These are phyloP conservation scores for Megacollybia marginata DNA, from an alignment of 768 basidiomycete genomes.

Conservation along the genomic window DNA sequence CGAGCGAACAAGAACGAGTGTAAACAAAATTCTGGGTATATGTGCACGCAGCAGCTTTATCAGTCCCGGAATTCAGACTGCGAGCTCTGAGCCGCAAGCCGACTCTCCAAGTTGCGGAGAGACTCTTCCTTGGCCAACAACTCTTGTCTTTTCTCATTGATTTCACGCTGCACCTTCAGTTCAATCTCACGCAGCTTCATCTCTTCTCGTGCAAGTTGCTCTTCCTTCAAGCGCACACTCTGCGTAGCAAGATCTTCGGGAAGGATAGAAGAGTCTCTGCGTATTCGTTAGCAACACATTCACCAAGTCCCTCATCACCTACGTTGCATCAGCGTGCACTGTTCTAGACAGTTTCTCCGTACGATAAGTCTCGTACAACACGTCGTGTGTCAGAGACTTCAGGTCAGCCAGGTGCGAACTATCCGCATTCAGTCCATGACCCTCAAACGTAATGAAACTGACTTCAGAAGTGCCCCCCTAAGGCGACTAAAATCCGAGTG, in stretches of 20 bases:
- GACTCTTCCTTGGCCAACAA: conserved; percentile 94
- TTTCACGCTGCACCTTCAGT: conserved; percentile 95
- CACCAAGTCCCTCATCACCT: conserved; percentile 15
- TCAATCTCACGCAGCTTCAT: conserved; percentile 99
- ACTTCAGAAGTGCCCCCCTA: conserved; percentile 88
- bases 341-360: conserved; percentile 94
- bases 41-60: neutral
- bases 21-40: neutral
- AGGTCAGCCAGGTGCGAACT: conserved; percentile 94
- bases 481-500: conserved; percentile 98
- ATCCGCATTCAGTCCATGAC: neutral
- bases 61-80: conserved; percentile 71
- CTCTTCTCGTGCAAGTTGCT: conserved; percentile 94
- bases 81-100: conserved; percentile 83
- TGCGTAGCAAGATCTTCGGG: conserved; percentile 97
- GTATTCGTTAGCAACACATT: conserved; percentile 16
- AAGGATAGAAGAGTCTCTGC: conserved; percentile 80
- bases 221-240: conserved; percentile 96
- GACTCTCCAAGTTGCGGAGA: conserved; percentile 84
- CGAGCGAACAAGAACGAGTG: neutral
- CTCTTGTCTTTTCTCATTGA: conserved; percentile 96
- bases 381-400: conserved; percentile 90
- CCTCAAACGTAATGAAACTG: conserved; percentile 13
- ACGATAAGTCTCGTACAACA: conserved; percentile 94
- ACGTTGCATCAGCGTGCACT: conserved; percentile 75